phyloP scores from a whole-genome alignment of 306 rosid species.

The Ceratonia siliqua region DNA sequence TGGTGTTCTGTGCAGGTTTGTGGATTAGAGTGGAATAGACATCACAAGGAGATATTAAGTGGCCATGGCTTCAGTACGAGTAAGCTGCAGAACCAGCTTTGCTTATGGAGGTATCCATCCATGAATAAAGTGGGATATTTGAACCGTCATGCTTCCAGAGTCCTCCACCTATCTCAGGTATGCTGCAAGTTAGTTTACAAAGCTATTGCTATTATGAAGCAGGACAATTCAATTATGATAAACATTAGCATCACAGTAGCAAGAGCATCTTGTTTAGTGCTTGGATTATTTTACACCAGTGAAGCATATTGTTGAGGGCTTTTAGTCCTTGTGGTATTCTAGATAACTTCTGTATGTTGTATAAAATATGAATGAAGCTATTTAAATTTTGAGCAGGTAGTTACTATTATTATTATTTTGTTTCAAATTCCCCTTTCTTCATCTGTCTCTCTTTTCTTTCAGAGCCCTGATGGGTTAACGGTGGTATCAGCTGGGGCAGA shows the following conservation, averaged over 20 bases:
- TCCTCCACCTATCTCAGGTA: conserved; percentile 76
- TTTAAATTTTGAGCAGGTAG: neutral
- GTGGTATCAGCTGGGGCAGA: conserved; percentile 79
- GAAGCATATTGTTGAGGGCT: neutral
- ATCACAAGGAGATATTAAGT: conserved; percentile 73
- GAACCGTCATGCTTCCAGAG: conserved; percentile 56
- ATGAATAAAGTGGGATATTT: conserved; percentile 62
- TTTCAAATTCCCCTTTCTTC: neutral
- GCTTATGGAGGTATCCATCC: conserved; percentile 76
- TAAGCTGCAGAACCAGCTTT: conserved; percentile 51
- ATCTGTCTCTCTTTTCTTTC: conserved; percentile 30
- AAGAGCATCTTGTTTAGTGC: too few relatives aligned
- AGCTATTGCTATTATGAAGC: neutral
- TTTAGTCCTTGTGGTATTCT: too few relatives aligned
- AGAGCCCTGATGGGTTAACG: conserved; percentile 82
- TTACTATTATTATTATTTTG: too few relatives aligned
- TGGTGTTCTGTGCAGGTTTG: conserved; percentile 54
- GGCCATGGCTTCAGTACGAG: conserved; percentile 68
- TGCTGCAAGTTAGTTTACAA: neutral
- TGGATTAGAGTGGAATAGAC: conserved; percentile 83
- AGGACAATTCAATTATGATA: neutral
- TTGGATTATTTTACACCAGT: neutral
- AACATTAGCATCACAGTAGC: neutral
- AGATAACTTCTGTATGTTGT: conserved; percentile 1
- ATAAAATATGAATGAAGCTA: neutral